Conservation (phyloP, 352 stramenopile species). For the Globisporangium solare region DNA sequence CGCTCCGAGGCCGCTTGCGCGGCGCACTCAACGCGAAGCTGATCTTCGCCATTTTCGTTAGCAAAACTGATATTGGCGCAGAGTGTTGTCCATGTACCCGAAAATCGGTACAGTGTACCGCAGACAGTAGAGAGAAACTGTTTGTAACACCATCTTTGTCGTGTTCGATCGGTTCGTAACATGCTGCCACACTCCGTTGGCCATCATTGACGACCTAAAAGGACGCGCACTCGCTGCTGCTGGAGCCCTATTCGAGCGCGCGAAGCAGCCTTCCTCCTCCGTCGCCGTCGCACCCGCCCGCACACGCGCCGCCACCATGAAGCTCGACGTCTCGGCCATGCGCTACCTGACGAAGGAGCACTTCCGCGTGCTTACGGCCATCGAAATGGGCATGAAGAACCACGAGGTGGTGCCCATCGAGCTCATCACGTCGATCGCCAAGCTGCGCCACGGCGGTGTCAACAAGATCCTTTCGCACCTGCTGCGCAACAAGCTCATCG, state of each 20-base stretch:
- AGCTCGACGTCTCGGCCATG: conserved; percentile 93
- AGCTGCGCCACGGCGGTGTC: conserved; percentile 96
- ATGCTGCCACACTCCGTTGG: conserved; percentile 4
- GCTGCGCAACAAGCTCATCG: conserved; percentile 97
- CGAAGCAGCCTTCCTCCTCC: background rate
- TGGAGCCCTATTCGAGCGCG: background rate
- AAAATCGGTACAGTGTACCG: conserved; percentile 5
- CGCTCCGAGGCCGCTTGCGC: conserved; percentile 12
- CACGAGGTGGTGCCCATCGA: conserved; percentile 97
- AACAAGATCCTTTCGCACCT: conserved; percentile 97
- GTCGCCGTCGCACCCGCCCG: conserved; percentile 3
- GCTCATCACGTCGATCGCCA: conserved; percentile 96
- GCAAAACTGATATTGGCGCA: too few species aligned
- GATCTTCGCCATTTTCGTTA: conserved; percentile 15
- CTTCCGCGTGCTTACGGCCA: conserved; percentile 97
- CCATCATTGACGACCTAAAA: conserved; percentile 13
- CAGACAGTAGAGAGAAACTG: background rate
- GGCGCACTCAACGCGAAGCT: conserved; percentile 28
- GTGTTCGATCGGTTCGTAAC: conserved; percentile 8
- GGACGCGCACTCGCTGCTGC: background rate
- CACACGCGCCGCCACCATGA: conserved; percentile 48
- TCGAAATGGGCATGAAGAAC: conserved; percentile 99
- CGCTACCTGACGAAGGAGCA: conserved; percentile 93
- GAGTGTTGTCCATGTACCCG: too few species aligned
- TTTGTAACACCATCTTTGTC: background rate